Percentiles rank a stretch among this genome's conserved stretches.
Evolutionary conservation across 2,329 filamentous ascomycete species (phyloP).

Genomic region (Onygenales sp.): DNA sequence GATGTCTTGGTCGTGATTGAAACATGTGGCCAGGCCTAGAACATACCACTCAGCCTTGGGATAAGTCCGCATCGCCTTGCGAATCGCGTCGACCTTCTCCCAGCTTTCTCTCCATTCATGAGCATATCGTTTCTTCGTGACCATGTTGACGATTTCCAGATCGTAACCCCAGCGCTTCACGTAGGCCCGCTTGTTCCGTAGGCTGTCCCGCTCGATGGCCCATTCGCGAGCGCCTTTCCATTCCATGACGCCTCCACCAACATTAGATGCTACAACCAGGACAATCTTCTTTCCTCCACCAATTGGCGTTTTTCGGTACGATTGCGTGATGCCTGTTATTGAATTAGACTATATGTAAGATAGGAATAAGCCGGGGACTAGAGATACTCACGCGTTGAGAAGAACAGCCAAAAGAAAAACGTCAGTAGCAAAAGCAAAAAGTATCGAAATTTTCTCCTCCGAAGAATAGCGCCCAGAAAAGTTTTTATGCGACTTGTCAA

Average conservation of each 20-base stretch:
- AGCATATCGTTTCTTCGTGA: slow-evolving; percentile 95
- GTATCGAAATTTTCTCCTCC: slow-evolving; percentile 56
- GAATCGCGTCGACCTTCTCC: slow-evolving; percentile 95
- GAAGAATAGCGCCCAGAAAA: slow-evolving; percentile 43
- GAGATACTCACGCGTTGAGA: slow-evolving; percentile 58
- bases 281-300: slow-evolving; percentile 88
- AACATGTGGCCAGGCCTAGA: slow-evolving; percentile 7
- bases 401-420: slow-evolving; percentile 55
- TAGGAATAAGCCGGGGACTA: neutral
- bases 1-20: neutral
- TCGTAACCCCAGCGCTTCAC: slow-evolving; percentile 85
- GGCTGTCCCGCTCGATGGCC: slow-evolving; percentile 94
- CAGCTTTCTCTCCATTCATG: slow-evolving; percentile 99
- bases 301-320: slow-evolving; percentile 63
- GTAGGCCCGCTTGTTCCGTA: slow-evolving; percentile 91
- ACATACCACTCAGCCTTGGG: slow-evolving; percentile 90
- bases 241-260: slow-evolving; percentile 96
- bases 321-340: slow-evolving; percentile 47
- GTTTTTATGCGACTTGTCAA: slow-evolving; percentile 24
- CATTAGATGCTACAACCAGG: slow-evolving; percentile 84
- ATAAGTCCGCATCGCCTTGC: slow-evolving; percentile 83
- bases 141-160: slow-evolving; percentile 95
- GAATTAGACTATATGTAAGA: slow-evolving; percentile 1
- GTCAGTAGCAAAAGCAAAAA: slow-evolving; percentile 52
- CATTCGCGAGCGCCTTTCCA: slow-evolving; percentile 97